Base-by-base conservation (phyloP, 202 grass and related monocot species). In the Zoysia matrella region DNA sequence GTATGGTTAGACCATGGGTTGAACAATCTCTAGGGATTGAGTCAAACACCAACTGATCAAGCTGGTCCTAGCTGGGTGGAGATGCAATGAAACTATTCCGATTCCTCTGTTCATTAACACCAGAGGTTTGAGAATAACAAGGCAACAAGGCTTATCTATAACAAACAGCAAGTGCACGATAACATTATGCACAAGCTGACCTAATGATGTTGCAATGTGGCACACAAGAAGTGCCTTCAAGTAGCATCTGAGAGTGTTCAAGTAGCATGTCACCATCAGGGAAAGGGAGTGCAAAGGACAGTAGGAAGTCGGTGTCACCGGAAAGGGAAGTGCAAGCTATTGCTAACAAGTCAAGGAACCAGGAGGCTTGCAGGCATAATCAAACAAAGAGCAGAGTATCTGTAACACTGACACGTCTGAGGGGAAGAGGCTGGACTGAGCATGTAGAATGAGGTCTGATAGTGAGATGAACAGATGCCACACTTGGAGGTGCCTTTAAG, bases 271-370 rank as follows among this genome's bases (percentile, higher is more conserved):
- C 81, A 43, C 7, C 4, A 2, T 88, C 76, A 75, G n/a, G 16
- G 62, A 75, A 75, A 84, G 75, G 76, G 80, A 79, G 16, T 75
- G 69, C 80, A 63, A 60, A 48, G 75, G 75, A 47, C 22, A 84
- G 86, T 80, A 75, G 75, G 75, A 84, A 18, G 86, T 88, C 80
- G 0, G 47, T 5, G 11, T 84, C 86, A 56, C 58, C 65, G 62
- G 80, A 88, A 88, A 79, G 65, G 80, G 75, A 80, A 70, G 53
- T 80, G 70, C 70, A 88, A 75, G 30, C 80, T 81, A 83, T 88
- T 83, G 52, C 80, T 61, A 73, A 51, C 74, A 88, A 83, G 80
- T 73, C 80, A 73, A 83, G 80, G 69, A 30, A 83, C 74, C 86
- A 69, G 16, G 12, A 72, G 53, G 46, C 67, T 71, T 71, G 73